A percentile compares a stretch with the other conserved stretches of the same genome.
Conservation (phyloP, 106 monocot genomes). For the Chionographis japonica region DNA sequence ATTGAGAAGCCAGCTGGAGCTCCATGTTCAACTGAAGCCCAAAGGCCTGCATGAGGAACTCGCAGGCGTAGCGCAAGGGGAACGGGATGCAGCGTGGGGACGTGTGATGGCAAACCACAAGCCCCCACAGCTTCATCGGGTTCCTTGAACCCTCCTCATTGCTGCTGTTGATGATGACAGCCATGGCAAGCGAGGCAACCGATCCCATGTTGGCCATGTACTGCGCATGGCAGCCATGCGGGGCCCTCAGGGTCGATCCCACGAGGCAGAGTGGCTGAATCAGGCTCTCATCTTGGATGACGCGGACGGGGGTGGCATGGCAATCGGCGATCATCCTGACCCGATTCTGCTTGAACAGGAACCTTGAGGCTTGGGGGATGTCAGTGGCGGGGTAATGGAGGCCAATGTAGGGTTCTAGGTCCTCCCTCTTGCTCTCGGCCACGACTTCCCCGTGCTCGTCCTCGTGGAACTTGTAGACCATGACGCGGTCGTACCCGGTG, state of each 20-base stretch:
- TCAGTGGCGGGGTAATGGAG: slow-evolving; percentile 94
- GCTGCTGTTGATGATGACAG: slow-evolving; percentile 70
- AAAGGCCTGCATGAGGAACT: slow-evolving; percentile 97
- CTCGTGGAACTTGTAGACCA: slow-evolving; percentile 95
- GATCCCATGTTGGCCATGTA: slow-evolving; percentile 97
- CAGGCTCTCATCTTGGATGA: slow-evolving; percentile 58
- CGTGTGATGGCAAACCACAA: slow-evolving; percentile 94
- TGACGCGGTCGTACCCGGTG: slow-evolving; percentile 86
- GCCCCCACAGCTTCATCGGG: slow-evolving; percentile 86
- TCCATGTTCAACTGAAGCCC: slow-evolving; percentile 95
- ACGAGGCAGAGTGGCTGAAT: slow-evolving; percentile 84
- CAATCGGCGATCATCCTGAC: slow-evolving; percentile 96
- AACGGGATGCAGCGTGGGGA: slow-evolving; percentile 85
- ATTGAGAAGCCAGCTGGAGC: slow-evolving; percentile 71
- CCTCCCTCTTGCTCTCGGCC: slow-evolving; percentile 55
- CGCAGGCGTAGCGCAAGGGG: slow-evolving; percentile 90
- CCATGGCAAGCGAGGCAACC: slow-evolving; percentile 77
- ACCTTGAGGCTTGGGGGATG: slow-evolving; percentile 85
- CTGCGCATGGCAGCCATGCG: slow-evolving; percentile 81
- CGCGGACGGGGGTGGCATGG: slow-evolving; percentile 52
- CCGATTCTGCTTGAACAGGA: slow-evolving; percentile 85
- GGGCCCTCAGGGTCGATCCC: slow-evolving; percentile 79
- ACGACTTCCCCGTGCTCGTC: slow-evolving; percentile 96
- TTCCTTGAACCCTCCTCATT: slow-evolving; percentile 41
- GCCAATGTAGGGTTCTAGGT: slow-evolving; percentile 85